Base-by-base conservation (phyloP, 352 stramenopile genomes). In the Globisporangium rhizosaccharum region DNA sequence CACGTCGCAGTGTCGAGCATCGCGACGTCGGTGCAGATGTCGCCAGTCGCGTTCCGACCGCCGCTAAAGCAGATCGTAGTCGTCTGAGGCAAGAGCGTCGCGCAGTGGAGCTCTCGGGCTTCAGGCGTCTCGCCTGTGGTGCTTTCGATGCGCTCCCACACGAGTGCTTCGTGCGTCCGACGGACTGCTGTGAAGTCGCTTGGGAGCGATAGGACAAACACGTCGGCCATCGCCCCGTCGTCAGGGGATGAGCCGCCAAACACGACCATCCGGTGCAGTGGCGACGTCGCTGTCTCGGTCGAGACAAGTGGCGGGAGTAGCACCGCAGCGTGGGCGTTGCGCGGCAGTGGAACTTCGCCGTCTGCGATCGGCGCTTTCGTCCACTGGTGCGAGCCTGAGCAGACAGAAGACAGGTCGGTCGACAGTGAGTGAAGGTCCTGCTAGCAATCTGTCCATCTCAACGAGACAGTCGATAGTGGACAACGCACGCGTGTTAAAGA, bases 221-320 rank as follows among this genome's bases (percentile, higher is more conserved):
- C 52, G 20, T 92, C 82, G 52, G 62, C 68, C 46, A 82, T 83
- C 7, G 76, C 60, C 0, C 82, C 82, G 8, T 68, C 63, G 5
- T 80, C 59, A 0, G 82, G 82, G 0, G 78, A 92, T 0, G 82
- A 92, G 4, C 82, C 79, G 7, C 82, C 82, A 41, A 77, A 77
- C 8, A 90, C 48, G 10, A 92, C 56, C 44, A 92, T 83, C 36
- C 64, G 45, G 17, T 67, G 15, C 30, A 62, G 12, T 30, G 2
- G 20, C 18, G 39, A 23, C 37, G 7, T 44, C 39, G 14, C 6
- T n/a, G n/a, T 26, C 11, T 28, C 17, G 28, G 44, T 20, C 20
- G 44, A 12, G 1, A 28, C 39, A 28, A 41, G 14, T 28, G 69
- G 66, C 7, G 33, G 10, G 33, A 86, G 56, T 2, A 68, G 54